Conservation (phyloP, 257 asterid genomes). For the Haberlea rhodopensis region DNA sequence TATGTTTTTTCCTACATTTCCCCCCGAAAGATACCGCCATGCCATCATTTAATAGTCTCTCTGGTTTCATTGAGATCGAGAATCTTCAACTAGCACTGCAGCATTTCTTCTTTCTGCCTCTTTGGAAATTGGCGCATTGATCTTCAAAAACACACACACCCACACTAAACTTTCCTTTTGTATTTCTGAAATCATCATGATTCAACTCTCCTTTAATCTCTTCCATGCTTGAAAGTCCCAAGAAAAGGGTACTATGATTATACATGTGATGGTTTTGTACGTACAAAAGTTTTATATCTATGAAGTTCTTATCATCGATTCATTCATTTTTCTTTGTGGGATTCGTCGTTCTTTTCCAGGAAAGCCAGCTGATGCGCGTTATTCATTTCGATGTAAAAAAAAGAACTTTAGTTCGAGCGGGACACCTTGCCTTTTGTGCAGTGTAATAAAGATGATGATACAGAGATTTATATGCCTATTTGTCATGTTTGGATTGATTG, state of each 20-base stretch:
- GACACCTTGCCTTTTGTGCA: neutral
- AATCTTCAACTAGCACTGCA: neutral
- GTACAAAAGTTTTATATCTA: neutral
- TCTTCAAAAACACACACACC: no score
- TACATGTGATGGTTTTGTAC: neutral
- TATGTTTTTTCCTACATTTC: no score
- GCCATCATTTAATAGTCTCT: neutral
- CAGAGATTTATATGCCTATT: conserved; percentile 26
- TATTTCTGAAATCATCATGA: neutral
- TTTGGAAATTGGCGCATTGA: neutral
- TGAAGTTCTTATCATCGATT: conserved; percentile 17
- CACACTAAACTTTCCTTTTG: neutral
- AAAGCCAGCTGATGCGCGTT: conserved; percentile 26
- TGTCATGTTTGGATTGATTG: conserved; percentile 17
- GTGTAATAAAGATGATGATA: conserved; percentile 28
- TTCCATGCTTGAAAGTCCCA: neutral
- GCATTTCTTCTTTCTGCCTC: neutral
- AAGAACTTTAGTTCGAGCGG: neutral
- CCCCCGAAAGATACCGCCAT: no score
- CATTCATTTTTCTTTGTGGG: conserved; percentile 2
- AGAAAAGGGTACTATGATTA: neutral
- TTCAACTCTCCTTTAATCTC: neutral
- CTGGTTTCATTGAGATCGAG: neutral
- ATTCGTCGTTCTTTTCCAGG: conserved; percentile 8
- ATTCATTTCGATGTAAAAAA: conserved; percentile 19